These are phyloP conservation scores for Alternaria infectoria DNA, from an alignment of 2,329 filamentous ascomycete species.

Conservation along the genomic window DNA sequence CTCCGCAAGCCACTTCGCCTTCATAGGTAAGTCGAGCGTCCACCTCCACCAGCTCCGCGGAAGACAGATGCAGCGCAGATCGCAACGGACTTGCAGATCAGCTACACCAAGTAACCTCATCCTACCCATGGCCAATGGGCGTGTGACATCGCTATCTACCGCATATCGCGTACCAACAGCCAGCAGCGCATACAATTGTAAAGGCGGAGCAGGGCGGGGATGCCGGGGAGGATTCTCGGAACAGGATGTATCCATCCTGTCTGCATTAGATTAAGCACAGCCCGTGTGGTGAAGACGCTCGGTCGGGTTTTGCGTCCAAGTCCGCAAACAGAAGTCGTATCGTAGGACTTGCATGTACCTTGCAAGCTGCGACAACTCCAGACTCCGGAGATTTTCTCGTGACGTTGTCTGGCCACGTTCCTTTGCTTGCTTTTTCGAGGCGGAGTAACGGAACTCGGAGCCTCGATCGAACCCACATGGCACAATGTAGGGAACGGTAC, in stretches of 20 bases:
- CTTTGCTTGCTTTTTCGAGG: background rate
- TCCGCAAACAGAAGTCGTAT: background rate
- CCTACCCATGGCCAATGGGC: conserved; percentile 2
- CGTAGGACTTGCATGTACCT: background rate
- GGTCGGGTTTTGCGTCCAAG: background rate
- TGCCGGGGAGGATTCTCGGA: conserved; percentile 6
- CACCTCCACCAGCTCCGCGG: conserved; percentile 13
- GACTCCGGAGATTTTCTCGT: background rate
- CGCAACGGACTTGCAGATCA: conserved; percentile 19
- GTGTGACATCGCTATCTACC: background rate
- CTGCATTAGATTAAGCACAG: background rate
- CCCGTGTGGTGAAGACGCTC: conserved; percentile 2
- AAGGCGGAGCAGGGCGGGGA: background rate
- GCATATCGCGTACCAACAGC: background rate
- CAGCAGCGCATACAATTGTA: background rate
- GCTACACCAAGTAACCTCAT: conserved; percentile 1
- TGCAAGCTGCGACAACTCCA: background rate
- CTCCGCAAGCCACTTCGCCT: conserved; percentile 12
- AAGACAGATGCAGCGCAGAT: conserved; percentile 17
- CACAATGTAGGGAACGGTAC: conserved; percentile 1
- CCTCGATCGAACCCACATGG: background rate
- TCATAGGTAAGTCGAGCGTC: conserved; percentile 15
- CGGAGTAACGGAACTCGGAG: background rate
- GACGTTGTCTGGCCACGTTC: background rate
- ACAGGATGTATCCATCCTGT: conserved; percentile 10